These are phyloP conservation scores for Sporodiniella umbellata DNA, from an alignment of 371 early-diverging fungal genomes.

Conservation along the genomic window DNA sequence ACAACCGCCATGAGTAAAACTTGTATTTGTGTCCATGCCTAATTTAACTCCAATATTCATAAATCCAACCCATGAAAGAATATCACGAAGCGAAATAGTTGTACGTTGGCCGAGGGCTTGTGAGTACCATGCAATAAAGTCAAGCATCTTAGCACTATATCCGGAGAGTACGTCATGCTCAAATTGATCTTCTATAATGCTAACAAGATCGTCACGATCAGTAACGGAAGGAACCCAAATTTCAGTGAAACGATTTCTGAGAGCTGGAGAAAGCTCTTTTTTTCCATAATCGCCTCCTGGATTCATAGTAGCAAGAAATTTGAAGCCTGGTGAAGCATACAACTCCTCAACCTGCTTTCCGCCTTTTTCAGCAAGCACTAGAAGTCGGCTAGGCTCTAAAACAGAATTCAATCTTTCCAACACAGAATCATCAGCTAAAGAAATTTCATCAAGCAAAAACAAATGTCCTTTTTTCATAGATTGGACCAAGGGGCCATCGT, in stretches of 20 bases:
- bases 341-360: slow-evolving; percentile 73
- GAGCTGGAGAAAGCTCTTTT: slow-evolving; percentile 98
- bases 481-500: slow-evolving; percentile 93
- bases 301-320: slow-evolving; percentile 99
- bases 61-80: slow-evolving; percentile 92
- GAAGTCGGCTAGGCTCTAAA: slow-evolving; percentile 87
- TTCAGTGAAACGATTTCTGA: slow-evolving; percentile 99
- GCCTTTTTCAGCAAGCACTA: slow-evolving; percentile 95
- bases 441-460: slow-evolving; percentile 99
- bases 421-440: slow-evolving; percentile 98
- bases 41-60: slow-evolving; percentile 53
- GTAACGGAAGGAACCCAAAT: slow-evolving; percentile 94
- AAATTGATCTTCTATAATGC: slow-evolving; percentile 73
- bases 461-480: slow-evolving; percentile 93
- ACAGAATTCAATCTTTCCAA: slow-evolving; percentile 98
- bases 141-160: slow-evolving; percentile 43
- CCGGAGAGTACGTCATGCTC: slow-evolving; percentile 41
- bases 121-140: slow-evolving; percentile 62
- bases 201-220: slow-evolving; percentile 72
- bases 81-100: slow-evolving; percentile 84
- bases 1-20: slow-evolving; percentile 92
- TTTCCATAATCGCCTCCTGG: slow-evolving; percentile 99
- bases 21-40: slow-evolving; percentile 29
- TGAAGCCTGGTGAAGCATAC: slow-evolving; percentile 73
- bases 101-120: slow-evolving; percentile 42